Base-by-base conservation (phyloP, 1,139 yeast genomes). In the Nematodospora anomalae region DNA sequence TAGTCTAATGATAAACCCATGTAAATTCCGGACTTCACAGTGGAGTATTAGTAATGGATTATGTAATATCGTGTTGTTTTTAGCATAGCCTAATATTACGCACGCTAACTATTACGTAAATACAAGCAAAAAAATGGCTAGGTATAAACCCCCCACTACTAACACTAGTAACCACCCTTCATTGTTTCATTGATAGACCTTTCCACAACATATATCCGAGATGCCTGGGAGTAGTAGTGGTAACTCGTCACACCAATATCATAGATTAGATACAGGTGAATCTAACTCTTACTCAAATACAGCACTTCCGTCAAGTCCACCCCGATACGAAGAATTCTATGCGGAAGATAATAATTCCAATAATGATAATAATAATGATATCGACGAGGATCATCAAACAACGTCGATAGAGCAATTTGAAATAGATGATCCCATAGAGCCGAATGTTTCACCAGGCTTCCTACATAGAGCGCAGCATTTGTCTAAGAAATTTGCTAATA, bases 371-470 rank as follows among this genome's bases (percentile, higher is more conserved):
- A 12, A 28, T 16, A 24, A 23, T 13, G 25, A 27, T 10, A 11
- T 18, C 13, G 16, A 30, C 16, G n/a, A n/a, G n/a, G n/a, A n/a
- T n/a, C n/a, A n/a, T n/a, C 24, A 18, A 30, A 38, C 37, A 29
- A 33, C 41, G 7, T 41, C 47, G 10, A 57, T 67, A 23, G 73
- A 68, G 42, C 65, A 67, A 47, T 70, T 70, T 43, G 76, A 71
- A 47, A 64, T 70, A 20, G 74, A 67, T 13, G 74, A 69, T 30
- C 50, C 51, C 14, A 36, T 41, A 22, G 49, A 47, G 23, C 57
- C 50, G 27, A 53, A 49, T 11, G 30, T 12, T 4, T 20, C 30
- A 9, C 26, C 16, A 20, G 54, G 62, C 3, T 49, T 65, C 20
- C 41, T 67, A 5, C 40, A 44, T 7, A 46, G 70, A 35, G 68